phyloP scores from a whole-genome alignment of 306 rosid species.

The Prunus kanzakura region DNA sequence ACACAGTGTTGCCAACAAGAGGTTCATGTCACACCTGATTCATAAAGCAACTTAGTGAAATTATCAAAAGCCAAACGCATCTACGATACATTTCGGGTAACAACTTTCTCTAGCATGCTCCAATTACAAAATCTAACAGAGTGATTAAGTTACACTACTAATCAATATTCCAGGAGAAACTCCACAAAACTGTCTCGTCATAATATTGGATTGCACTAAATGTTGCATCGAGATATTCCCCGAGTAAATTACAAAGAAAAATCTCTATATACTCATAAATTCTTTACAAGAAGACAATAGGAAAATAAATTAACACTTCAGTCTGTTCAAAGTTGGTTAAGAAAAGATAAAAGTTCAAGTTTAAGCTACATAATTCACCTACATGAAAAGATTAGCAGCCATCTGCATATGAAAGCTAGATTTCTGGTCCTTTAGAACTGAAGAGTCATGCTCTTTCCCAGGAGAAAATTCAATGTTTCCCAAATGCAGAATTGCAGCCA shows the following conservation, averaged over 20 bases:
- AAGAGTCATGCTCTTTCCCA: slow-evolving; percentile 93
- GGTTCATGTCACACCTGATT: slow-evolving; percentile 72
- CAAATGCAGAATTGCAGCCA: slow-evolving; percentile 89
- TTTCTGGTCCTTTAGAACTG: slow-evolving; percentile 67
- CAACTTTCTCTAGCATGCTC: neutral
- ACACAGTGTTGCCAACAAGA: slow-evolving; percentile 71
- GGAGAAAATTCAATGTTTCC: slow-evolving; percentile 97
- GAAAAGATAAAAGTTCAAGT: slow-evolving; percentile 11
- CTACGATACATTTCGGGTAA: slow-evolving; percentile 4
- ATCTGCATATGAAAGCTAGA: slow-evolving; percentile 71
- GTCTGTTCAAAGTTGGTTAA: neutral
- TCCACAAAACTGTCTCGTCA: neutral
- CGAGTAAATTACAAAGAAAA: neutral
- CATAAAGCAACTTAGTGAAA: slow-evolving; percentile 13
- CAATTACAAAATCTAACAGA: neutral
- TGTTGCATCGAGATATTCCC: neutral
- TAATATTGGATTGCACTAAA: neutral
- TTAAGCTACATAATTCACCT: slow-evolving; percentile 28
- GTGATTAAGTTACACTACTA: neutral
- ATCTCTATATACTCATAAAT: neutral
- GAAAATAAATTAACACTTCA: neutral
- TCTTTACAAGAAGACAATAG: neutral
- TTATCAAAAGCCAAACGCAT: slow-evolving; percentile 6
- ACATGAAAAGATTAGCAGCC: slow-evolving; percentile 90
- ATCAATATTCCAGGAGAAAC: neutral